Percentiles rank a stretch among this genome's conserved stretches.
Conservation (phyloP, 495 filamentous ascomycete species). For the Daldinia concentrica region DNA sequence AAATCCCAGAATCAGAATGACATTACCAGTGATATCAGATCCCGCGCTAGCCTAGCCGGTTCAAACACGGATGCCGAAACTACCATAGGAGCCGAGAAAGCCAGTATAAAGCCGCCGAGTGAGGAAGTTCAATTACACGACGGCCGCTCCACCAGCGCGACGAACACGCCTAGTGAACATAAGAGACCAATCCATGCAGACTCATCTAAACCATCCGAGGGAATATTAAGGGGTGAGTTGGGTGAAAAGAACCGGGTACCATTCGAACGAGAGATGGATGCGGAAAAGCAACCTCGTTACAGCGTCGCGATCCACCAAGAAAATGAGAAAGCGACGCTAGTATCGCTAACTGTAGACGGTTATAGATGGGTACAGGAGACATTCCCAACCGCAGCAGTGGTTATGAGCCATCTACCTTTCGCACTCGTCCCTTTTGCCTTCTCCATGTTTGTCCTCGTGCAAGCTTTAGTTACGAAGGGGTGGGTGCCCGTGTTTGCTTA, state of each 20-base stretch:
- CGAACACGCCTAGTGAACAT: constrained; percentile 38
- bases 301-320: constrained; percentile 2
- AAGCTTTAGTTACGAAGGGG: constrained; percentile 71
- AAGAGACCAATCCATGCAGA: constrained; percentile 7
- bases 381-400: constrained; percentile 70
- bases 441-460: constrained; percentile 74
- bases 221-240: constrained; percentile 20
- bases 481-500: constrained; percentile 74
- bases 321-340: constrained; percentile 47
- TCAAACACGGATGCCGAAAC: neutral
- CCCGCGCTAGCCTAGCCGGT: neutral
- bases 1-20: neutral
- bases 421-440: constrained; percentile 72
- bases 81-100: neutral
- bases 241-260: constrained; percentile 35
- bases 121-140: constrained; percentile 3
- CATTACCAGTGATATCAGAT: neutral
- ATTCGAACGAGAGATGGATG: constrained; percentile 27
- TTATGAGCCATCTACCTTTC: constrained; percentile 67
- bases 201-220: neutral
- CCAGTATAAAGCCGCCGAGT: neutral
- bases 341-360: constrained; percentile 52
- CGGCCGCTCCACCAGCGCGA: constrained; percentile 15
- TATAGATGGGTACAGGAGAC: constrained; percentile 69
- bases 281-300: constrained; percentile 26